Conservation (phyloP, 495 filamentous ascomycete species). For the Bathelium albidoporum region DNA sequence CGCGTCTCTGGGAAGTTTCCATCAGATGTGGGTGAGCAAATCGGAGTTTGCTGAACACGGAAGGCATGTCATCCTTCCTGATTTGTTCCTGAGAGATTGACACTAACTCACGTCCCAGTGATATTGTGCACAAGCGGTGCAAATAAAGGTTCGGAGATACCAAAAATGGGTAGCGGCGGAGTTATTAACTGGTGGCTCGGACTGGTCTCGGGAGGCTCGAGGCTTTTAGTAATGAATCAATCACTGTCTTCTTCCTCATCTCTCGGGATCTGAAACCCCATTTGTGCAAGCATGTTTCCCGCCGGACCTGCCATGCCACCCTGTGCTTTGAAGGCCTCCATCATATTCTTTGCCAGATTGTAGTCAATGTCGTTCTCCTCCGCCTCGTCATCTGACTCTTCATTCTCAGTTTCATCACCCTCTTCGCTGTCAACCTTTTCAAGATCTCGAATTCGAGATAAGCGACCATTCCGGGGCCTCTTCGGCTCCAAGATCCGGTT, state of each 20-base stretch:
- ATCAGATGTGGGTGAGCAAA: constrained; percentile 87
- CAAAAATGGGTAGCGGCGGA: background rate
- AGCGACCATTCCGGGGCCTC: background rate
- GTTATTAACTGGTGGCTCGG: background rate
- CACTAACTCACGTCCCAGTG: background rate
- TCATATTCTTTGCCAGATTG: constrained; percentile 77
- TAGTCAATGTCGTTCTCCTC: constrained; percentile 65
- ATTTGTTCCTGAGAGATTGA: background rate
- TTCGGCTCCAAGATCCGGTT: background rate
- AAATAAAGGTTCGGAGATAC: background rate
- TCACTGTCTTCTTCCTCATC: constrained; percentile 52
- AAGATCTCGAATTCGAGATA: background rate
- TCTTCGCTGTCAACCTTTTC: constrained; percentile 4
- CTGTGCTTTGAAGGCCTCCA: constrained; percentile 88
- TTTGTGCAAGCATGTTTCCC: constrained; percentile 72
- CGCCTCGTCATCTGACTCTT: constrained; percentile 32
- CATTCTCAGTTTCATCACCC: constrained; percentile 20
- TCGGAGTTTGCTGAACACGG: constrained; percentile 52
- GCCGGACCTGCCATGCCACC: constrained; percentile 73
- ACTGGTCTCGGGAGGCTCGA: background rate
- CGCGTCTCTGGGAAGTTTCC: constrained; percentile 94
- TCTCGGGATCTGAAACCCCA: constrained; percentile 70
- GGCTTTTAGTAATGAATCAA: background rate
- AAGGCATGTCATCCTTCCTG: background rate
- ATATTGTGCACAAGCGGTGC: background rate